phyloP scores from a whole-genome alignment of 73 alveolate genomes.

The Paramecium pentaurelia region DNA sequence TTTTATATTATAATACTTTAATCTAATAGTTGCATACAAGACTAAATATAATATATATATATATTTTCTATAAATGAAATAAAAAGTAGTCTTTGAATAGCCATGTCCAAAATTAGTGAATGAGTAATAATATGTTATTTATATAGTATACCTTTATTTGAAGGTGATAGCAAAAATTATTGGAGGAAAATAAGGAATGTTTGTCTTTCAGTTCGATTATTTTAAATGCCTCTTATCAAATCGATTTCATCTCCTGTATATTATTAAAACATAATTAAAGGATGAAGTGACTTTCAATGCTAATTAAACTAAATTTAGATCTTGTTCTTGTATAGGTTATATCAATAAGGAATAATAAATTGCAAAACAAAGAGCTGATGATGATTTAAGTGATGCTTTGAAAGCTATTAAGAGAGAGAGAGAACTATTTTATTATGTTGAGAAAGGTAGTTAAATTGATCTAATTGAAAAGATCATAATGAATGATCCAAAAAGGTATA shows the following conservation, averaged over 20 bases:
- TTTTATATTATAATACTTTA: neutral
- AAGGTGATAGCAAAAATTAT: neutral
- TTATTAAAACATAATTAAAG: neutral
- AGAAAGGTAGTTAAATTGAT: neutral
- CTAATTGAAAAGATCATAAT: neutral
- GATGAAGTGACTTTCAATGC: slow-evolving; percentile 1
- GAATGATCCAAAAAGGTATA: slow-evolving; percentile 37
- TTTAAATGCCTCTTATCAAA: neutral
- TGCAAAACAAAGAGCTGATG: neutral
- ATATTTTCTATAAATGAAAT: neutral
- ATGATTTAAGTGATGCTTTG: slow-evolving; percentile 1
- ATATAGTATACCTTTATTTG: neutral
- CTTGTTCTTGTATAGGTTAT: neutral
- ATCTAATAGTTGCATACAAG: neutral
- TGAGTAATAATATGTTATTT: neutral
- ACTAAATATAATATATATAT: neutral
- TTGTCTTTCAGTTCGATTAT: slow-evolving; percentile 35
- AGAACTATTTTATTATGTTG: neutral
- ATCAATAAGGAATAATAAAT: neutral
- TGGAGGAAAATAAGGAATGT: slow-evolving; percentile 44
- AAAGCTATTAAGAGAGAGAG: neutral
- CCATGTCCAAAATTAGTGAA: neutral
- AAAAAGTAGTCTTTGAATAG: neutral
- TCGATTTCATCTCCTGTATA: slow-evolving; percentile 3
- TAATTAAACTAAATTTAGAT: neutral